Conservation (phyloP, 768 basidiomycete species). For the Porphyrellus cyaneotinctus region DNA sequence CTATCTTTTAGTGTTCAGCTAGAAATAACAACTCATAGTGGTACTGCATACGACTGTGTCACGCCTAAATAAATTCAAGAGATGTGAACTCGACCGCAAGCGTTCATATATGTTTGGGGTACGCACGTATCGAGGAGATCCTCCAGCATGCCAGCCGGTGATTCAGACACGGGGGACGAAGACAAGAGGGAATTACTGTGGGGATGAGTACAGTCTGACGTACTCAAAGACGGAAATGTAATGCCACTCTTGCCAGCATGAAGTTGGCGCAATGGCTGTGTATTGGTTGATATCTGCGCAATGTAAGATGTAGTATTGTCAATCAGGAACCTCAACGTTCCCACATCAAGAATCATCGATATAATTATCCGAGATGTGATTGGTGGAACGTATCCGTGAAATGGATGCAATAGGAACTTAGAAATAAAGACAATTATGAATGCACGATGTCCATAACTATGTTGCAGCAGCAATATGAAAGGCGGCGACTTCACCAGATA, state of each 20-base stretch:
- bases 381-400: neutral
- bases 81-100: neutral
- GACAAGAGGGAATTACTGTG: neutral
- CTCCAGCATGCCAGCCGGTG: neutral
- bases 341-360: neutral
- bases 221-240: neutral
- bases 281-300: neutral
- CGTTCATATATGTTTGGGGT: too few relatives aligned
- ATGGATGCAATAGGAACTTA: slow-evolving; percentile 17
- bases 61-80: neutral
- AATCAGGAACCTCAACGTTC: neutral
- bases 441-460: slow-evolving; percentile 14
- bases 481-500: slow-evolving; percentile 7
- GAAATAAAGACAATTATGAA: slow-evolving; percentile 25
- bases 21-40: neutral
- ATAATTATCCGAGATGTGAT: neutral
- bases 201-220: neutral
- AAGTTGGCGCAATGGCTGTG: neutral
- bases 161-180: slow-evolving; percentile 4
- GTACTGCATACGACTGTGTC: slow-evolving; percentile 9
- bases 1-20: slow-evolving; percentile 35
- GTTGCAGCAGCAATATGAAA: slow-evolving; percentile 2
- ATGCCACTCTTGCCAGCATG: neutral
- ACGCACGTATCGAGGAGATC: slow-evolving; percentile 1
- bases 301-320: neutral